These are phyloP conservation scores for Annulohypoxylon bovei DNA, from an alignment of 495 filamentous ascomycete species.

Conservation along the genomic window DNA sequence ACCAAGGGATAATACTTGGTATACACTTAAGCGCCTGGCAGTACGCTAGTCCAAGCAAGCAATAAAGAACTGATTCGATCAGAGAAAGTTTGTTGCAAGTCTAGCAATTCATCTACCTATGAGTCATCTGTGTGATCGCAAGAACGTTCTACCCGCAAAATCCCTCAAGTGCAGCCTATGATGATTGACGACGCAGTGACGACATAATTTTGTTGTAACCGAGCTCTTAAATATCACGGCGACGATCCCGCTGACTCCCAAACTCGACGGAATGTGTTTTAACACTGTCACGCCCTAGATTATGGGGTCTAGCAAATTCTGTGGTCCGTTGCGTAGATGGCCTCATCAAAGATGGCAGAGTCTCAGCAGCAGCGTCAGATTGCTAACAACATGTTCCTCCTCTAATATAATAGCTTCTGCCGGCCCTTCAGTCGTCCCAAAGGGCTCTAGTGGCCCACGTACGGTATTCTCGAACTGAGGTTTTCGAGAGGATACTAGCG, in stretches of 20 bases:
- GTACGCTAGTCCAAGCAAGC: neutral
- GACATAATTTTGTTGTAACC: neutral
- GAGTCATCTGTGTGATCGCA: neutral
- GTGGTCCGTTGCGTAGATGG: neutral
- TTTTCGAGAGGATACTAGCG: constrained; percentile 34
- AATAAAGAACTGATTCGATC: neutral
- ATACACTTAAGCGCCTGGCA: neutral
- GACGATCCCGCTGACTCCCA: neutral
- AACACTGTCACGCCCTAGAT: neutral
- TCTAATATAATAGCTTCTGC: constrained; percentile 31
- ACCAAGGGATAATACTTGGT: neutral
- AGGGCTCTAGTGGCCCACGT: constrained; percentile 36
- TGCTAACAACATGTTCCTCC: constrained; percentile 38
- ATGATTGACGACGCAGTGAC: neutral
- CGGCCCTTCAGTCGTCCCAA: constrained; percentile 2
- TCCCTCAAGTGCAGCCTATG: neutral
- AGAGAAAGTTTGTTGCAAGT: neutral
- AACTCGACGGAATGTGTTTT: neutral
- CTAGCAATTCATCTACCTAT: neutral
- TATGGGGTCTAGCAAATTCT: neutral
- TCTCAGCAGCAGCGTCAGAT: constrained; percentile 31
- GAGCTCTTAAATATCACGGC: neutral
- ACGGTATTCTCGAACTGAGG: constrained; percentile 39
- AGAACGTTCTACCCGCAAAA: neutral
- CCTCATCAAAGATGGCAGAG: constrained; percentile 33